Evolutionary conservation across 2,329 filamentous ascomycete genomes (phyloP), one percentile per base, ranked within the genome.

Genomic region (Furcasterigmium furcatum): DNA sequence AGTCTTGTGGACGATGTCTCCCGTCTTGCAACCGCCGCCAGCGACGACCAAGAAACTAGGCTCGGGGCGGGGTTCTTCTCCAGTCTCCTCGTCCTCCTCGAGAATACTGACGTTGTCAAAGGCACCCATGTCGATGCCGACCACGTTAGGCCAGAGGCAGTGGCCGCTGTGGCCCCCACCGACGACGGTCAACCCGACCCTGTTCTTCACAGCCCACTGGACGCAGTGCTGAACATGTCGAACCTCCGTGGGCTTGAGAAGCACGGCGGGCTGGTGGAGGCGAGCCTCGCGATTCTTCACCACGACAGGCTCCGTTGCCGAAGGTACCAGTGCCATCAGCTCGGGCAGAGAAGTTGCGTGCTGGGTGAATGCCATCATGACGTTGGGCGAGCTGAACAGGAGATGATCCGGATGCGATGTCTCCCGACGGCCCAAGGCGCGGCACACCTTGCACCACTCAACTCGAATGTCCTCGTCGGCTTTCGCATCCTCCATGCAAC

Each of bases 91-190:
- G 49, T 20, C 52, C 2, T 41, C 42, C 5, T 47, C 46, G 46
- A 72, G 18, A 50, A 82, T 58, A 34, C 77, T 59, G 34, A 83
- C 55, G 52, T 71, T 52, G 46, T 78, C 44, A 58, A 85, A 84
- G 12, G 70, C 69, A 12, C 63, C 43, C 80, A 86, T 84, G 49
- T 85, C 78, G 20, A 86, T 53, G 0, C 79, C 56, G 34, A 84
- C 72, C 14, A 79, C 67, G 43, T 73, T 69, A 3, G 74, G 58
- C 68, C 62, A 64, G 36, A 80, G 51, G 57, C 80, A 85, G 42
- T 85, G 77, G 7, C 72, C 76, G 52, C 80, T 79, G 54, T 85
- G 81, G 13, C 82, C 68, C 1, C 82, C 81, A 7, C 79, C 73
- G 16, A 85, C 13, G 21, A 84, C 59, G 0, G 73, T 77, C 43